Evolutionary conservation across 371 early-diverging fungal species (phyloP).

Genomic region (Mortierella sp.): DNA sequence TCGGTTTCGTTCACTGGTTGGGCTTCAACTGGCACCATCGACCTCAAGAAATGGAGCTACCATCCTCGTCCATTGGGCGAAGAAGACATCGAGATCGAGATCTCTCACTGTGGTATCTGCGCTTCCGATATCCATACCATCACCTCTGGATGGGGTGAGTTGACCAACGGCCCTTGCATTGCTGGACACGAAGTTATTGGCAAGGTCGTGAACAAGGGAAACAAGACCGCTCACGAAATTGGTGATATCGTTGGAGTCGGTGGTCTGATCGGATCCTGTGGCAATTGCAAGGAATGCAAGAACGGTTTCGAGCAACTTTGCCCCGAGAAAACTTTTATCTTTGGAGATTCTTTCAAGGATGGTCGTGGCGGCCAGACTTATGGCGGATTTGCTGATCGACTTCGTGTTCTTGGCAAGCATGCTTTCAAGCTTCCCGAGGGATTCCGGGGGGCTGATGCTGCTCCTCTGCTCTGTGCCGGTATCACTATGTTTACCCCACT

Average conservation of each 20-base stretch:
- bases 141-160: conserved; percentile 65
- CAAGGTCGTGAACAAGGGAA: conserved; percentile 66
- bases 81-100: conserved; percentile 63
- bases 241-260: conserved; percentile 84
- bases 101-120: conserved; percentile 70
- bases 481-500: conserved; percentile 65
- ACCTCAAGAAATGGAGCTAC: conserved; percentile 56
- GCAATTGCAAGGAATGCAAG: conserved; percentile 59
- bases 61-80: conserved; percentile 54
- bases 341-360: conserved; percentile 63
- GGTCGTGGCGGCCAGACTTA: conserved; percentile 67
- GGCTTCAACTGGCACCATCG: conserved; percentile 34
- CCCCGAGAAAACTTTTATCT: conserved; percentile 59
- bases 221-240: conserved; percentile 61
- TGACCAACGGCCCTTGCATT: conserved; percentile 65
- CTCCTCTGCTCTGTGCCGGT: conserved; percentile 72
- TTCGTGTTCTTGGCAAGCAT: conserved; percentile 62
- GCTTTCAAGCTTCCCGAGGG: conserved; percentile 46
- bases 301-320: conserved; percentile 61
- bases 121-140: conserved; percentile 73
- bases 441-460: conserved; percentile 47
- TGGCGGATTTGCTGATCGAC: conserved; percentile 74
- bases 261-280: conserved; percentile 61
- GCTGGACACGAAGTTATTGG: conserved; percentile 85
- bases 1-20: conserved; percentile 36